Percentiles rank a stretch among this genome's conserved stretches.
These are phyloP conservation scores for Penstemon barbatus DNA, from an alignment of 257 asterid species.

Conservation along the genomic window DNA sequence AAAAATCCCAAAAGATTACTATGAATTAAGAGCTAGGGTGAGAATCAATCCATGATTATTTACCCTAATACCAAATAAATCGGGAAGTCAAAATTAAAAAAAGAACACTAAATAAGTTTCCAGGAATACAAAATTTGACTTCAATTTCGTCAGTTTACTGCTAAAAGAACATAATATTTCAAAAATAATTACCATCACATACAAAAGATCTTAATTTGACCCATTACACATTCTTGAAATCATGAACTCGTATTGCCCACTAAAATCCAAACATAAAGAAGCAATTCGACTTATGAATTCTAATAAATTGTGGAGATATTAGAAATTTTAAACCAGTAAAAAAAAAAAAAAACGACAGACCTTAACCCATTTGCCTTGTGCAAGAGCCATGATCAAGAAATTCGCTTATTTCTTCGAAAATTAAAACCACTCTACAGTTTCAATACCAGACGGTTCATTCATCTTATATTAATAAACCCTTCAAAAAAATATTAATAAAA, in stretches of 20 bases:
- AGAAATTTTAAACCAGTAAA: not conserved
- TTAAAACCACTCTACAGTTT: not conserved
- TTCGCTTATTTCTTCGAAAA: not conserved
- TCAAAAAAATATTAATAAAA: not conserved
- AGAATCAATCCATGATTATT: too few species aligned
- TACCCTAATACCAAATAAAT: too few species aligned
- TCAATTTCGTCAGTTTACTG: too few species aligned
- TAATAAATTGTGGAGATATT: not conserved
- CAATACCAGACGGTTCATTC: not conserved
- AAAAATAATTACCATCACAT: not conserved
- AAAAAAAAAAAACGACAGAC: constrained; percentile 28
- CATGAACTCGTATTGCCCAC: not conserved
- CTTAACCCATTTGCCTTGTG: constrained; percentile 61
- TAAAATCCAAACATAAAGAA: not conserved
- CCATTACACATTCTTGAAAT: not conserved
- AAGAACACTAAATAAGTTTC: too few species aligned
- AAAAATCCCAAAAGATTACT: not conserved
- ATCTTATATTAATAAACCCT: not conserved
- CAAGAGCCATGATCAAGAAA: constrained; percentile 38
- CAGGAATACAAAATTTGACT: too few species aligned
- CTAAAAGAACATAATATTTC: too few species aligned
- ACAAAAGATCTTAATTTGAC: not conserved
- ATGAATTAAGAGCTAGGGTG: too few species aligned
- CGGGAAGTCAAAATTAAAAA: too few species aligned
- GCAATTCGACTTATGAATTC: not conserved